A percentile compares a stretch with the other conserved stretches of the same genome.
Evolutionary conservation across 2,329 filamentous ascomycete species (phyloP).

Genomic region (Penicillium sp.): DNA sequence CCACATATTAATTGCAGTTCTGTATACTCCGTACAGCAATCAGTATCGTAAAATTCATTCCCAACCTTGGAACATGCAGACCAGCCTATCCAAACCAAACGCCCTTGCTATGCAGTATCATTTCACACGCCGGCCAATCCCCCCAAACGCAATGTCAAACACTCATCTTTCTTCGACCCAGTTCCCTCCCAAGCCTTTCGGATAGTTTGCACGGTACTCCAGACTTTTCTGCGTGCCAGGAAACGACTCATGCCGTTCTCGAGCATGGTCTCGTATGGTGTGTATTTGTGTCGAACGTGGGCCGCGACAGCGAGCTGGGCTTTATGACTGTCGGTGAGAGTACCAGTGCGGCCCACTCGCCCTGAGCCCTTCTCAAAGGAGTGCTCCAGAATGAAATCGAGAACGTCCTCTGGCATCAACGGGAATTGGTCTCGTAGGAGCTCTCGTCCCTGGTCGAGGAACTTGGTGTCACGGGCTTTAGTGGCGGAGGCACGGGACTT

Average conservation of each 20-base stretch:
- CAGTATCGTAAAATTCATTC: not conserved
- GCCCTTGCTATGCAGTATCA: not conserved
- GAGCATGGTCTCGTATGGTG: constrained; percentile 47
- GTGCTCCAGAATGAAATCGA: constrained; percentile 44
- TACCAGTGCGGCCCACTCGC: constrained; percentile 47
- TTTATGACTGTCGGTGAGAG: constrained; percentile 41
- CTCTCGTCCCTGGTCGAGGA: constrained; percentile 33
- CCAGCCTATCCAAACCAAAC: not conserved
- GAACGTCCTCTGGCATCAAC: constrained; percentile 42
- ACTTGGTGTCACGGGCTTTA: constrained; percentile 43
- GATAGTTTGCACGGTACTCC: constrained; percentile 37
- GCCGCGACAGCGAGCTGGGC: constrained; percentile 50
- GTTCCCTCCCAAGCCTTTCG: constrained; percentile 41
- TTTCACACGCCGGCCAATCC: not conserved
- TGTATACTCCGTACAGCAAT: not conserved
- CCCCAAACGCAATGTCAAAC: not conserved
- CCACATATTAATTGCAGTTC: not conserved
- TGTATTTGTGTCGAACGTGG: constrained; percentile 52
- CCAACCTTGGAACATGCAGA: not conserved
- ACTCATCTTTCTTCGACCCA: constrained; percentile 4
- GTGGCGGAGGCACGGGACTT: constrained; percentile 49
- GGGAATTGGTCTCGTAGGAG: constrained; percentile 45
- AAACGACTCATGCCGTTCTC: constrained; percentile 32
- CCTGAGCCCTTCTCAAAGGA: constrained; percentile 51
- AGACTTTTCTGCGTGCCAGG: constrained; percentile 42